phyloP scores from a whole-genome alignment of 1,284 basidiomycete species.

The Polyporus tsugae region DNA sequence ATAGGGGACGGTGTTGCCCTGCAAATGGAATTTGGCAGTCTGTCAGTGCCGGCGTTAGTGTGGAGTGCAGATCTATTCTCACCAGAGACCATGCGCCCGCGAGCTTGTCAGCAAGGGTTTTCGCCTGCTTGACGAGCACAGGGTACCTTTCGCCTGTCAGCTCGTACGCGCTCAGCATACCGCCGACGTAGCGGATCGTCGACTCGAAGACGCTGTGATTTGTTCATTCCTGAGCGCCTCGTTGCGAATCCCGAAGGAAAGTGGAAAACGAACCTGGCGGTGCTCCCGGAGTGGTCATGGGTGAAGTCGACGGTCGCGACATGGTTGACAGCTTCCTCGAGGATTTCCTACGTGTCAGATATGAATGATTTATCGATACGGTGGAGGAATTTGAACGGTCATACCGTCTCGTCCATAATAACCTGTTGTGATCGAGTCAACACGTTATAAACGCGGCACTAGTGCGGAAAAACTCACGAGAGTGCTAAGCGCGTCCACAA shows the following conservation, averaged over 20 bases:
- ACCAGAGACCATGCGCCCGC: conserved; percentile 65
- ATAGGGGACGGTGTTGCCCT: conserved; percentile 63
- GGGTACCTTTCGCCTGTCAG: conserved; percentile 68
- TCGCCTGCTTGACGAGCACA: conserved; percentile 68
- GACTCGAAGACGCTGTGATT: conserved; percentile 82
- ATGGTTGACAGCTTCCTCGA: conserved; percentile 61
- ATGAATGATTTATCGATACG: neutral
- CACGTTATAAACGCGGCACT: neutral
- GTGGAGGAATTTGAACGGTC: conserved; percentile 15
- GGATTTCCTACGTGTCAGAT: conserved; percentile 47
- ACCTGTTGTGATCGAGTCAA: conserved; percentile 33
- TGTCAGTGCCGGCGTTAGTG: conserved; percentile 1
- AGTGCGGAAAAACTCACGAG: conserved; percentile 53
- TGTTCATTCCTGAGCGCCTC: neutral
- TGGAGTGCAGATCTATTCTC: conserved; percentile 32
- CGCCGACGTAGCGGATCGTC: conserved; percentile 83
- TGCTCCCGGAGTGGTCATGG: conserved; percentile 55
- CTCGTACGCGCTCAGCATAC: conserved; percentile 84
- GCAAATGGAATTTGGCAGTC: conserved; percentile 1
- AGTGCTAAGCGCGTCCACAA: conserved; percentile 70
- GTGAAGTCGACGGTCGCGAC: conserved; percentile 63
- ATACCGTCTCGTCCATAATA: conserved; percentile 64
- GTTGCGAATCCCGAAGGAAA: neutral
- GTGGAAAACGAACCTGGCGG: conserved; percentile 55
- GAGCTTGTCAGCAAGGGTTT: conserved; percentile 77